A percentile compares a stretch with the other conserved stretches of the same genome.
These are phyloP conservation scores for Rhododendron griersonianum DNA, from an alignment of 148 eudicot species.

Conservation along the genomic window DNA sequence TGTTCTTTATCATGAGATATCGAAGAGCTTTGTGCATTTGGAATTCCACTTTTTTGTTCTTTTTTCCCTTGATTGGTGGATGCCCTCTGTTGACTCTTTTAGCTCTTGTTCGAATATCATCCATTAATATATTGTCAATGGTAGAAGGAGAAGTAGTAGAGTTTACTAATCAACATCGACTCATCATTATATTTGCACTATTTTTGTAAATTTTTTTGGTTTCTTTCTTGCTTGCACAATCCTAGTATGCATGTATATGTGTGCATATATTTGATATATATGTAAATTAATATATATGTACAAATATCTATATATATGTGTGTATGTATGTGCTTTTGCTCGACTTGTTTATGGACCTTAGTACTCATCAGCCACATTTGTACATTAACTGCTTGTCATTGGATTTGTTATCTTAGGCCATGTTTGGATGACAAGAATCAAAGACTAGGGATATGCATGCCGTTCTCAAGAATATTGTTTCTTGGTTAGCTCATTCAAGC, in stretches of 20 bases:
- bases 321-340: neutral
- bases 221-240: neutral
- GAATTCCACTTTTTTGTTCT: neutral
- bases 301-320: no score
- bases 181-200: no score
- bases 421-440: neutral
- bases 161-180: no score
- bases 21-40: no score
- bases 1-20: no score
- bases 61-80: neutral
- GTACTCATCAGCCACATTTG: neutral
- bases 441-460: neutral
- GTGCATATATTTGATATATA: no score
- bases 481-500: neutral
- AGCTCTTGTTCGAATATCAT: neutral
- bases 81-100: neutral
- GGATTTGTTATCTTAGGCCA: neutral
- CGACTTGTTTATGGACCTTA: neutral
- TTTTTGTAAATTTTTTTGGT: no score
- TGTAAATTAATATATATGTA: no score
- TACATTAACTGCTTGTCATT: neutral
- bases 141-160: neutral
- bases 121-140: neutral
- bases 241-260: no score
- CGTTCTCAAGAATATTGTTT: neutral